phyloP scores from a whole-genome alignment of 192 early-diverging fungal genomes.

The Anaeromyces robustus region DNA sequence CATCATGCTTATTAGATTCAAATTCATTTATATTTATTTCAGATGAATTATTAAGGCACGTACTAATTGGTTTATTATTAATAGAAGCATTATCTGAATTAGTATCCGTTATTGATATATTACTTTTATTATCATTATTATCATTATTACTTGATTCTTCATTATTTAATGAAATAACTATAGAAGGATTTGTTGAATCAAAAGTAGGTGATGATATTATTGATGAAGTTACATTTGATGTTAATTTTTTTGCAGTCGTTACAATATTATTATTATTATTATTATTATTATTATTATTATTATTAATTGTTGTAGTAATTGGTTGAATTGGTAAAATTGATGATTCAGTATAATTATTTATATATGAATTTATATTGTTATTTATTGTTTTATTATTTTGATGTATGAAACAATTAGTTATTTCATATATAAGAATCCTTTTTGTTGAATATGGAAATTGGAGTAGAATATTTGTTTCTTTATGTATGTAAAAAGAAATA shows the following conservation, averaged over 20 bases:
- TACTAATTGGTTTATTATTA: neutral
- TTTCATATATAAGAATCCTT: constrained; percentile 47
- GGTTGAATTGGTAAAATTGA: neutral
- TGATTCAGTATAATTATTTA: neutral
- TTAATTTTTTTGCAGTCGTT: neutral
- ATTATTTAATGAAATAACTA: neutral
- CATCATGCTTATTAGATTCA: too few relatives aligned
- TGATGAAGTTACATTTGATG: neutral
- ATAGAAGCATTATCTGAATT: neutral
- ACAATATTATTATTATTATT: too few relatives aligned
- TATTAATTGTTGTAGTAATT: neutral
- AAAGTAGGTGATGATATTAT: neutral
- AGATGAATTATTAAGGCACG: too few relatives aligned
- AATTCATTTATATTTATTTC: too few relatives aligned
- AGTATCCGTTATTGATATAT: neutral
- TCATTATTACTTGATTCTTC: neutral
- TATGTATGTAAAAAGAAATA: too few relatives aligned
- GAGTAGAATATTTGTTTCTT: constrained; percentile 56
- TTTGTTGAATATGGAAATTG: constrained; percentile 48
- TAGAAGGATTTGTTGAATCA: neutral
- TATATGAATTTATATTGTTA: constrained; percentile 12
- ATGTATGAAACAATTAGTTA: constrained; percentile 33
- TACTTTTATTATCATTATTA: too few relatives aligned
- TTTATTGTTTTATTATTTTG: constrained; percentile 12
- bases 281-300: too few relatives aligned